Evolutionary conservation across 2,329 filamentous ascomycete genomes (phyloP), one percentile per base, ranked within the genome.

Genomic region (Rhynchosporium graminicola): DNA sequence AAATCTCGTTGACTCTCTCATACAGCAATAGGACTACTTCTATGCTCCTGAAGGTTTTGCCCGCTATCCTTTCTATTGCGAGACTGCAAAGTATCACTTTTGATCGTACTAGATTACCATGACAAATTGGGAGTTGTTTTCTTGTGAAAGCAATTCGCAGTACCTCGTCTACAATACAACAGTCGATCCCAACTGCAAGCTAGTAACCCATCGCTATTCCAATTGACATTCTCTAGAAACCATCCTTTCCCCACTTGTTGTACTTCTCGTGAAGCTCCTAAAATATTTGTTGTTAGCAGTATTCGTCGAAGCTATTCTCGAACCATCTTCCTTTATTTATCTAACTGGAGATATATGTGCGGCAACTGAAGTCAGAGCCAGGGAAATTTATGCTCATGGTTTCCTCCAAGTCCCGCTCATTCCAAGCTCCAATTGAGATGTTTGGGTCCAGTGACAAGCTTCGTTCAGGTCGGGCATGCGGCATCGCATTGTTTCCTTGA

Each of bases 241-340:
- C 93, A 71, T 98, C 95, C 87, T 98, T 98, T 79, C 95, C 95
- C 87, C 91, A 98, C 85, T 99, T 99, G 90, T 99, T 99, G 87
- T 89, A 98, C 82, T 89, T 90, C 72, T 99, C 95, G 81, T 99
- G 95, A 68, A 97, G 86, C 74, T 89, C 84, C 91, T 96, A 73
- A 10, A 31, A 20, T 45, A 29, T 38, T 10, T 48, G 3, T 42
- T 42, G 60, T 69, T 63, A 70, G 69, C 62, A 10, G 12, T 26
- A 28, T 15, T 47, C 33, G 31, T 20, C 15, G n/a, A 46, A 3
- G 40, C 10, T 29, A 38, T 29, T 12, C 9, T 54, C n/a, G 8
- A 42, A 28, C 6, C 6, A 9, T 33, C 36, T 38, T 13, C 33
- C 4, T 5, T 12, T 8, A 42, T 42, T 3, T 12, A 2, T 33